A percentile compares a stretch with the other conserved stretches of the same genome.
These are phyloP conservation scores for Helenozyma rhizophorensis DNA, from an alignment of 805 yeast species.

Conservation along the genomic window DNA sequence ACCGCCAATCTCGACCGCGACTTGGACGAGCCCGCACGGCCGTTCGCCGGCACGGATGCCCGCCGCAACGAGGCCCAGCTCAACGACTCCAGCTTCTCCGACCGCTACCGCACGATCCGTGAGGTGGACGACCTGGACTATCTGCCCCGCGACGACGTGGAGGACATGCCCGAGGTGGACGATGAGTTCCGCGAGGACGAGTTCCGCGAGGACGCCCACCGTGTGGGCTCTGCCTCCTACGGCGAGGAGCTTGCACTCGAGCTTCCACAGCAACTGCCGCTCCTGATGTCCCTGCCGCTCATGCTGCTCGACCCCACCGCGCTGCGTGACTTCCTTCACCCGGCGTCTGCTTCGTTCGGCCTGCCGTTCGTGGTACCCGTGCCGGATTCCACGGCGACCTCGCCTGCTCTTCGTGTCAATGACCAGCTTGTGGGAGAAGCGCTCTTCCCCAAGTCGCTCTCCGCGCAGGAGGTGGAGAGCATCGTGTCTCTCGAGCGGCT, in stretches of 20 bases:
- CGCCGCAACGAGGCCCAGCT: neutral
- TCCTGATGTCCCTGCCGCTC: no score
- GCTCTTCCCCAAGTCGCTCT: constrained; percentile 67
- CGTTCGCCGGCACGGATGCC: no score
- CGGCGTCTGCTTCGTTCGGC: no score
- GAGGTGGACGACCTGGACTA: constrained; percentile 18
- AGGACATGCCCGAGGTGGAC: constrained; percentile 4
- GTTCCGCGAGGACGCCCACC: neutral
- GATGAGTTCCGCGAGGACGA: neutral
- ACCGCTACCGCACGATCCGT: constrained; percentile 12
- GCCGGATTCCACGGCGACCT: no score
- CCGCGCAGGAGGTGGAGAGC: constrained; percentile 65
- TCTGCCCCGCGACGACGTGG: constrained; percentile 8
- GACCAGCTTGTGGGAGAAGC: constrained; percentile 43
- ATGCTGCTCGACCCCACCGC: no score
- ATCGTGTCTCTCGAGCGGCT: constrained; percentile 70
- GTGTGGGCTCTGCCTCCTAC: constrained; percentile 10
- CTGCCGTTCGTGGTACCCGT: no score
- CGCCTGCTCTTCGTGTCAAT: constrained; percentile 2
- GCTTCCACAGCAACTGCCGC: no score
- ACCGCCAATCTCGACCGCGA: no score
- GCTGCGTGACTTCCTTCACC: no score
- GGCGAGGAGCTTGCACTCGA: constrained; percentile 28
- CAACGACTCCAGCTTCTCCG: constrained; percentile 1
- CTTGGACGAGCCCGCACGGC: no score